Conservation (phyloP, 1,284 basidiomycete genomes). For the Irpex rosettiformis region DNA sequence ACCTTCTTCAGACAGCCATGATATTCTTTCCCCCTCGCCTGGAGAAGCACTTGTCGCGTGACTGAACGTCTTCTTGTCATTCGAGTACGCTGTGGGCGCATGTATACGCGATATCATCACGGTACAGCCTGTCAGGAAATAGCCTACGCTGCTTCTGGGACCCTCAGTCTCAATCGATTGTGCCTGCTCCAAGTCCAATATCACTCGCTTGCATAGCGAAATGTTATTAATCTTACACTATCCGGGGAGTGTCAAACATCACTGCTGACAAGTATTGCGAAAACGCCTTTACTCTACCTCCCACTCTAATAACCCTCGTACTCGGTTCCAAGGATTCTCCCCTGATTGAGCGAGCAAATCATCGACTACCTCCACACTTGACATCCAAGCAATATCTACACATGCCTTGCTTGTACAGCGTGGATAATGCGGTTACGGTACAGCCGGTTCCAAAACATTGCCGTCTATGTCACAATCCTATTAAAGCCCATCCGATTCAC, state of each 20-base stretch:
- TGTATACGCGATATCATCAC: not conserved
- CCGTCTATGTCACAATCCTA: constrained; percentile 6
- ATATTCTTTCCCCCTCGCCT: not conserved
- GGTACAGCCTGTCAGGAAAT: not conserved
- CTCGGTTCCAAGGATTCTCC: constrained; percentile 14
- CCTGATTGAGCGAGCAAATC: constrained; percentile 20
- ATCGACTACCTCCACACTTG: constrained; percentile 21
- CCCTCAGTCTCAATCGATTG: not conserved
- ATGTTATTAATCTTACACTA: too few relatives aligned
- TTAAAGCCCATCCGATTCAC: constrained; percentile 6
- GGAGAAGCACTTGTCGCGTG: not conserved
- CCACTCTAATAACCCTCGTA: too few relatives aligned
- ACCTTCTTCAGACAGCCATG: not conserved
- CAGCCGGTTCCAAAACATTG: constrained; percentile 14
- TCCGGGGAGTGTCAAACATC: too few relatives aligned
- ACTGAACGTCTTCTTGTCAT: not conserved
- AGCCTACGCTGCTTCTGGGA: not conserved
- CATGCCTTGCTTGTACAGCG: constrained; percentile 16
- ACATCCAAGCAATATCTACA: constrained; percentile 12
- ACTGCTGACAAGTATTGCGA: too few relatives aligned
- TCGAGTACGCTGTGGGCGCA: not conserved
- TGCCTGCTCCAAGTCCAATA: not conserved
- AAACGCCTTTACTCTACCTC: too few relatives aligned
- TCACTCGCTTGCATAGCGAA: too few relatives aligned
- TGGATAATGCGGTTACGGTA: constrained; percentile 18